phyloP scores from a whole-genome alignment of 2,329 filamentous ascomycete genomes.

The Trichoderma atroviride region DNA sequence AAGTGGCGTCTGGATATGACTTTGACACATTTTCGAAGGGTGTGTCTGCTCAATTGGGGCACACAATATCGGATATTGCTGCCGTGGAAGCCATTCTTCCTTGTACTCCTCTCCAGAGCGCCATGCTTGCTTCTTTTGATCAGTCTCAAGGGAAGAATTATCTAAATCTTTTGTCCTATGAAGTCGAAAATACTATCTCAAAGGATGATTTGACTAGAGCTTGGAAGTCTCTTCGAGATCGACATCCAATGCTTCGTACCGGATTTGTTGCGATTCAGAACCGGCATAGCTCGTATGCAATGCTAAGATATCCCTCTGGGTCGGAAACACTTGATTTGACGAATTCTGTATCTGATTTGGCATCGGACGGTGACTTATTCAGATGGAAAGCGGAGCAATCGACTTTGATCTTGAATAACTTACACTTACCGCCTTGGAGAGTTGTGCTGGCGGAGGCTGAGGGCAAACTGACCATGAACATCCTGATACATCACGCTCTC shows the following conservation, averaged over 20 bases:
- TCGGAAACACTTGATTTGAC: background rate
- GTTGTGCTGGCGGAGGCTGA: conserved; percentile 50
- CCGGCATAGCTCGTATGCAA: conserved; percentile 66
- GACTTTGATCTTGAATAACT: conserved; percentile 41
- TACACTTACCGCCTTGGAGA: conserved; percentile 66
- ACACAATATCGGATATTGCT: conserved; percentile 28
- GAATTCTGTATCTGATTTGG: background rate
- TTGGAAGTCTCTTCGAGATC: conserved; percentile 58
- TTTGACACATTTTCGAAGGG: conserved; percentile 44
- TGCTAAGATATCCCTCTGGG: conserved; percentile 62
- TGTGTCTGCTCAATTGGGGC: conserved; percentile 37
- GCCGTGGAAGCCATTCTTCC: conserved; percentile 65
- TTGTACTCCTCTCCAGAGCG: conserved; percentile 77
- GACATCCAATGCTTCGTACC: conserved; percentile 74
- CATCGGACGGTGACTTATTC: background rate
- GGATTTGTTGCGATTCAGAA: conserved; percentile 70
- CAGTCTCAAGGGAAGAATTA: conserved; percentile 70
- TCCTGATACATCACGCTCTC: conserved; percentile 74
- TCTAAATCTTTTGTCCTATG: conserved; percentile 70
- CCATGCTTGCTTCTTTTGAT: conserved; percentile 76
- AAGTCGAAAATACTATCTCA: conserved; percentile 47
- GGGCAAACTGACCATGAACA: conserved; percentile 41
- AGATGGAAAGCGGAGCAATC: conserved; percentile 44
- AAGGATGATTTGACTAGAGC: conserved; percentile 52
- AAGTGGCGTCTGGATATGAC: conserved; percentile 39